These are phyloP conservation scores for Ogataea hybrid DNA, from an alignment of 1,139 yeast species.

Conservation along the genomic window DNA sequence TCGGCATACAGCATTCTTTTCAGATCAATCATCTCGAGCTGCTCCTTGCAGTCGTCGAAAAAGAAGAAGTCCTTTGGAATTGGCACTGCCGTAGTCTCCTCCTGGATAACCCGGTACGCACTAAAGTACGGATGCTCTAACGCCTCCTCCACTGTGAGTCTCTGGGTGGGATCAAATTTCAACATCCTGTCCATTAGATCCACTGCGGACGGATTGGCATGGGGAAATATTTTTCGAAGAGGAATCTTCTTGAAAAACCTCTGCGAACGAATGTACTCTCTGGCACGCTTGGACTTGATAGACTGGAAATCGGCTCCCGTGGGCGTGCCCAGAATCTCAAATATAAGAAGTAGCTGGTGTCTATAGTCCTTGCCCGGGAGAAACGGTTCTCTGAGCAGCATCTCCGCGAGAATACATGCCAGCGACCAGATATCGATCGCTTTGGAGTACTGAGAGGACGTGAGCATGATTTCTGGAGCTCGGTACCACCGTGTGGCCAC, in stretches of 20 bases:
- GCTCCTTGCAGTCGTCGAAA: constrained; percentile 68
- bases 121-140: constrained; percentile 77
- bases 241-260: constrained; percentile 63
- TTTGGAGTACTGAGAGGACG: constrained; percentile 88
- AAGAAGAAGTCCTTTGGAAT: constrained; percentile 79
- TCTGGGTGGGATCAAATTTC: constrained; percentile 73
- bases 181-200: constrained; percentile 75
- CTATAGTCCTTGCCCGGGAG: constrained; percentile 96
- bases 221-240: constrained; percentile 46
- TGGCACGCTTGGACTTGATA: constrained; percentile 79
- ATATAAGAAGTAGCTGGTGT: constrained; percentile 81
- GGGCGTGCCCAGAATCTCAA: constrained; percentile 92
- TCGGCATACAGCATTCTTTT: constrained; percentile 69
- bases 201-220: constrained; percentile 64
- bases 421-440: constrained; percentile 98
- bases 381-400: constrained; percentile 81
- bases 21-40: constrained; percentile 65
- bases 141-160: constrained; percentile 81
- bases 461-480: constrained; percentile 96
- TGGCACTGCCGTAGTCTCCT: constrained; percentile 76
- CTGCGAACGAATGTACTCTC: constrained; percentile 76
- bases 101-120: constrained; percentile 77
- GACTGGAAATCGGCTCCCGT: constrained; percentile 74
- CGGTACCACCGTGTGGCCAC: constrained; percentile 98
- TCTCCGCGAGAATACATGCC: constrained; percentile 94